Evolutionary conservation across 2,329 filamentous ascomycete species (phyloP).

Genomic region (Pseudogymnoascus sp.): DNA sequence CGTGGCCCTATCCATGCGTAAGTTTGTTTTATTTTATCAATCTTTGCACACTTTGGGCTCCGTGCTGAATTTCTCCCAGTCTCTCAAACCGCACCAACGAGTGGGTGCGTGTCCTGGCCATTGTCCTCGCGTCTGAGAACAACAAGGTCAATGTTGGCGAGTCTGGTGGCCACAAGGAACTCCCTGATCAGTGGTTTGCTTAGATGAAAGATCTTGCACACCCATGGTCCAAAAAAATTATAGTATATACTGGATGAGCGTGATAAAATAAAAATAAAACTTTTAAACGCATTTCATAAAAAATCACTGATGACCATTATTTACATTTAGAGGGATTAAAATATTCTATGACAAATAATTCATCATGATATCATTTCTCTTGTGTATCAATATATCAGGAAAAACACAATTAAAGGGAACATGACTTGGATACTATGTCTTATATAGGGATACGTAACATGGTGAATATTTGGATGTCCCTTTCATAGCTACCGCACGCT

Average conservation of each 20-base stretch:
- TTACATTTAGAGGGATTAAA: no score
- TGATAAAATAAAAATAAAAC: not conserved
- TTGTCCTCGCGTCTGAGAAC: constrained; percentile 21
- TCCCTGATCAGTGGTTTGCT: not conserved
- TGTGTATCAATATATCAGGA: not conserved
- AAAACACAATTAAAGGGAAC: not conserved
- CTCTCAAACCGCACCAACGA: constrained; percentile 25
- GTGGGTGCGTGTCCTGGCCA: constrained; percentile 22
- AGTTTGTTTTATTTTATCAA: constrained; percentile 22
- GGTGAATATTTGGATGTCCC: not conserved
- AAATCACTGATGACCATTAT: no score
- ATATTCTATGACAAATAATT: no score
- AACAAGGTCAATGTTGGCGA: constrained; percentile 18
- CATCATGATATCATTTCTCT: no score
- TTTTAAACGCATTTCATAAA: not conserved
- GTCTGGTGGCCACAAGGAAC: not conserved
- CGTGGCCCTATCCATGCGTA: constrained; percentile 29
- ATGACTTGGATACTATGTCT: not conserved
- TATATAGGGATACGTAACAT: not conserved
- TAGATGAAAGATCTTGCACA: not conserved
- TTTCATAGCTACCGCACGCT: not conserved
- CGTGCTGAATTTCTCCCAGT: constrained; percentile 13
- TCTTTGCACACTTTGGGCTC: not conserved
- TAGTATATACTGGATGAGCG: not conserved
- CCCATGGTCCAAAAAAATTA: no score